Evolutionary conservation across 306 rosid species (phyloP).

Genomic region (Vicia faba): DNA sequence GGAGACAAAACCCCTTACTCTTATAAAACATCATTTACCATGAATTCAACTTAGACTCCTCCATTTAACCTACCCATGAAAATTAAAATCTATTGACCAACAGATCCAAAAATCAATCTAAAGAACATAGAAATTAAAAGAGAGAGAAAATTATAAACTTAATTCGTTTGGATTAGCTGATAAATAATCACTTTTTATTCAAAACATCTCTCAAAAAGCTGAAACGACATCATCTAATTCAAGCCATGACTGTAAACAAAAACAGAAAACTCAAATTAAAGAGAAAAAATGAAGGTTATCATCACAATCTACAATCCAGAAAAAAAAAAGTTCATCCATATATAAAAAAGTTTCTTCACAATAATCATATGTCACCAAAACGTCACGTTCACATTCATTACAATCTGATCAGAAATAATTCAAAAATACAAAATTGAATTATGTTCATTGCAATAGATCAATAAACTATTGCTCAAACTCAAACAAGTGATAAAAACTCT

Average conservation of each 20-base stretch:
- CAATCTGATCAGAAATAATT: constrained; percentile 16
- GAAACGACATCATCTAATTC: not conserved
- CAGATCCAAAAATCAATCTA: constrained; percentile 25
- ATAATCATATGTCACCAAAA: constrained; percentile 24
- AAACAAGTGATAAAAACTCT: constrained; percentile 18
- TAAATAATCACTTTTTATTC: constrained; percentile 1
- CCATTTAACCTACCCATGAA: constrained; percentile 23
- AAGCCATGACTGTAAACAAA: not conserved
- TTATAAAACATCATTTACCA: not conserved
- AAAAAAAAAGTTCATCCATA: too few species aligned
- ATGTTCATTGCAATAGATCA: not conserved
- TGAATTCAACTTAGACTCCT: constrained; percentile 28
- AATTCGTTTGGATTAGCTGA: constrained; percentile 1
- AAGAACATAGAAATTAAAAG: constrained; percentile 20
- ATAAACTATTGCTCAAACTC: constrained; percentile 18
- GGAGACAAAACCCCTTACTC: not conserved
- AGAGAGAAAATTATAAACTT: not conserved
- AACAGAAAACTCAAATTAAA: not conserved
- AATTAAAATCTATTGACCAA: constrained; percentile 36
- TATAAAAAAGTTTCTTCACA: not conserved
- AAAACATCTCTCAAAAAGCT: not conserved
- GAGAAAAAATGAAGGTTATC: not conserved
- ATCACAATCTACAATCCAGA: constrained; percentile 3
- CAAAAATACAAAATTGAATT: not conserved
- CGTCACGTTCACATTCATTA: constrained; percentile 20